These are phyloP conservation scores for Omphalotus guepiniiformis DNA, from an alignment of 768 basidiomycete species.

Conservation along the genomic window DNA sequence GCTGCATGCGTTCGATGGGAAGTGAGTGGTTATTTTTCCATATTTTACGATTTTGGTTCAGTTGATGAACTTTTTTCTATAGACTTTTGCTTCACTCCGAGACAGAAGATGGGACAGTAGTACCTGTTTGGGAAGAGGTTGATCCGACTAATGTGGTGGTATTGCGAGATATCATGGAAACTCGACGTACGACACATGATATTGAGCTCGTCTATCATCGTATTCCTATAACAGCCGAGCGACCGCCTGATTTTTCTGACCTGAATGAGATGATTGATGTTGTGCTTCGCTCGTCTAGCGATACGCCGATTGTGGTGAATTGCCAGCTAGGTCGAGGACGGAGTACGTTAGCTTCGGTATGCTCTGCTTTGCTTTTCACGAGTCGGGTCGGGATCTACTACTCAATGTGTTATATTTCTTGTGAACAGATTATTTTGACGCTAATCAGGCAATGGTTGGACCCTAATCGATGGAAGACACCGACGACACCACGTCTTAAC, in stretches of 20 bases:
- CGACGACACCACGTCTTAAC: slow-evolving; percentile 29
- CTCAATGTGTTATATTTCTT: not conserved
- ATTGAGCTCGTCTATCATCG: slow-evolving; percentile 74
- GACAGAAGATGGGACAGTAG: slow-evolving; percentile 77
- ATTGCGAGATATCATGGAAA: slow-evolving; percentile 84
- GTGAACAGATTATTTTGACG: slow-evolving; percentile 64
- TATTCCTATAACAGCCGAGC: slow-evolving; percentile 92
- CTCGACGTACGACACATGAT: slow-evolving; percentile 40
- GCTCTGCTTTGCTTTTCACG: not conserved
- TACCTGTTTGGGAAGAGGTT: slow-evolving; percentile 95
- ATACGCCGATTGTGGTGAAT: slow-evolving; percentile 86
- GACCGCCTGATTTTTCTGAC: slow-evolving; percentile 69
- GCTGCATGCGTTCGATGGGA: slow-evolving; percentile 76
- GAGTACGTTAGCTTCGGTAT: slow-evolving; percentile 84
- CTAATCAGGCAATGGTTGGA: slow-evolving; percentile 84
- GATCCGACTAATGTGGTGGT: slow-evolving; percentile 66
- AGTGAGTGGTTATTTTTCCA: slow-evolving; percentile 38
- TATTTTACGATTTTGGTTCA: not conserved
- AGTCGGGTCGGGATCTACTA: not conserved
- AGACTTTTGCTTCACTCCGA: slow-evolving; percentile 90
- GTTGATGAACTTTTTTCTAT: not conserved
- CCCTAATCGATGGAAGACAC: slow-evolving; percentile 30
- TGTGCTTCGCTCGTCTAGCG: slow-evolving; percentile 61
- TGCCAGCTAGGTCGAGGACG: slow-evolving; percentile 93
- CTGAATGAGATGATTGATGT: slow-evolving; percentile 76